These are phyloP conservation scores for Stentor coeruleus DNA, from an alignment of 73 alveolate genomes.

Conservation along the genomic window DNA sequence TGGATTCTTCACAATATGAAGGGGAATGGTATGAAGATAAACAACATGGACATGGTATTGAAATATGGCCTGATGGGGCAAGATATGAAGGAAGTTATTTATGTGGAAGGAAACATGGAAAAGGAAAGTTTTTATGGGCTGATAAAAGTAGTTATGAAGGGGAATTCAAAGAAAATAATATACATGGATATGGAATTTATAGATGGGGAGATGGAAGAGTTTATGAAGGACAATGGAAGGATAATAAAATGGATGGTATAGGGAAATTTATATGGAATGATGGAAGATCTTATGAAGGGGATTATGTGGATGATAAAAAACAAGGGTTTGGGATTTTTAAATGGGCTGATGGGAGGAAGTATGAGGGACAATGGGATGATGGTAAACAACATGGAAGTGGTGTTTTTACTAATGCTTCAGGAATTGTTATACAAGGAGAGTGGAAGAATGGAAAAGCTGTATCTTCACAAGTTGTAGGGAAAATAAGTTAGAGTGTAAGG, in stretches of 20 bases:
- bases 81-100: constrained; percentile 53
- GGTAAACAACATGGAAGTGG: constrained; percentile 41
- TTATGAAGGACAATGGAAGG: constrained; percentile 67
- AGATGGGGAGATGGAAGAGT: constrained; percentile 70
- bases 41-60: constrained; percentile 66
- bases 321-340: constrained; percentile 72
- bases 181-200: constrained; percentile 64
- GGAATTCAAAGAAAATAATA: constrained; percentile 54
- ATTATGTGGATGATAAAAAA: constrained; percentile 59
- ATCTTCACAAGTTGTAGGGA: no score
- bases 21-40: constrained; percentile 66
- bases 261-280: constrained; percentile 70
- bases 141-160: constrained; percentile 66
- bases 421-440: no score
- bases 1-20: constrained; percentile 66
- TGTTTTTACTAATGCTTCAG: no score
- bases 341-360: constrained; percentile 81
- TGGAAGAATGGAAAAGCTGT: no score
- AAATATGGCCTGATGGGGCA: constrained; percentile 71
- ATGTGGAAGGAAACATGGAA: constrained; percentile 61
- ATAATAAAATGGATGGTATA: constrained; percentile 70
- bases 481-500: no score
- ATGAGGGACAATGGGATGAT: constrained; percentile 35
- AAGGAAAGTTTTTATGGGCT: constrained; percentile 59
- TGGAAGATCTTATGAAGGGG: constrained; percentile 66